Conservation (phyloP, 1,284 basidiomycete genomes). For the Rhodotorula sp. region DNA sequence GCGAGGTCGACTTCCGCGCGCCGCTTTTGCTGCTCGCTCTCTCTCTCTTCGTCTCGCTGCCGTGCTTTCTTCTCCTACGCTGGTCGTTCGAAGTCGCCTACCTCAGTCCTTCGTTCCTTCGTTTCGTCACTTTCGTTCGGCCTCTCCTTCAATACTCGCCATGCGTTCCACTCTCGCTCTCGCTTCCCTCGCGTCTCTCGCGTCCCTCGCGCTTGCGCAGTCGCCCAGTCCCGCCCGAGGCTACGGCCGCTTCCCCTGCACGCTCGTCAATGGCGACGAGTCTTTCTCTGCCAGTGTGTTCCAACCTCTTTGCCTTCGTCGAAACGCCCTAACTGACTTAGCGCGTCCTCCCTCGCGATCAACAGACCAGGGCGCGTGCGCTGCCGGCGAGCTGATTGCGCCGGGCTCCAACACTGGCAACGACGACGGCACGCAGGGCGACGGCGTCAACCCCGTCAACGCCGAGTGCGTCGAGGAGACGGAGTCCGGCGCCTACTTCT, state of each 20-base stretch:
- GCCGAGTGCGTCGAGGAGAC: slow-evolving; percentile 15
- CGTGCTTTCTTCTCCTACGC: too few species aligned
- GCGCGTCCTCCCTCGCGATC: not conserved
- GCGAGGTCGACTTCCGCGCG: too few species aligned
- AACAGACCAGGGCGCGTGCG: slow-evolving; percentile 13
- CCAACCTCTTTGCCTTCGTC: not conserved
- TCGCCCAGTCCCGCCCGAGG: not conserved
- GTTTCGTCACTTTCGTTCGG: not conserved
- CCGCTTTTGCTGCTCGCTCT: too few species aligned
- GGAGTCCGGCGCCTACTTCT: slow-evolving; percentile 33
- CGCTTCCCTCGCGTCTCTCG: slow-evolving; percentile 19
- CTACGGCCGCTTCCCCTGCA: slow-evolving; percentile 31
- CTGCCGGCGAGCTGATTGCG: slow-evolving; percentile 9
- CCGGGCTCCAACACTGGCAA: slow-evolving; percentile 9
- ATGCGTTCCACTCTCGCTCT: slow-evolving; percentile 11
- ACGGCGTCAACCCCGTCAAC: slow-evolving; percentile 15
- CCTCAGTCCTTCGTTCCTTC: not conserved
- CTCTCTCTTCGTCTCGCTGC: too few species aligned
- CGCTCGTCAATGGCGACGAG: slow-evolving; percentile 13
- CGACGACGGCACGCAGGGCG: slow-evolving; percentile 5
- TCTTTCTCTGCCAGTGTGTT: slow-evolving; percentile 16
- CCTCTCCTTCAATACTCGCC: not conserved
- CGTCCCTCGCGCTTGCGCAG: slow-evolving; percentile 21
- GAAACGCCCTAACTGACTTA: not conserved
- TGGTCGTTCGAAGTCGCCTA: too few species aligned